Evolutionary conservation across 768 basidiomycete genomes (phyloP).

Genomic region (Tulasnella sp.): DNA sequence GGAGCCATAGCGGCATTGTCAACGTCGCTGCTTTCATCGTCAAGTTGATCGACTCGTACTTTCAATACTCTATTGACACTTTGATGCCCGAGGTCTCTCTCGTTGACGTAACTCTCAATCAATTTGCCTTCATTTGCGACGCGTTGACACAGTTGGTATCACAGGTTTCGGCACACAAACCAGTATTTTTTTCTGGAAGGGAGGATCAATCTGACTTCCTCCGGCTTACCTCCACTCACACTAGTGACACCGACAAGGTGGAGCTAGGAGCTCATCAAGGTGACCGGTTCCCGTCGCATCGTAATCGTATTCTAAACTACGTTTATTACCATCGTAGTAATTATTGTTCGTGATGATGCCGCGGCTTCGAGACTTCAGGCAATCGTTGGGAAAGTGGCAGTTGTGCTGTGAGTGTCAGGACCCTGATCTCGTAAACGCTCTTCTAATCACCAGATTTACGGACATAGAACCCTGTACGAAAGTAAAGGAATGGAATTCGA

Average conservation of each 20-base stretch:
- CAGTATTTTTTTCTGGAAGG: not conserved
- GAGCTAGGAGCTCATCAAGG: constrained; percentile 15
- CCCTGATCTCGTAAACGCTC: not conserved
- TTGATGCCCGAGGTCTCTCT: constrained; percentile 50
- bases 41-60: constrained; percentile 51
- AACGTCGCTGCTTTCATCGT: constrained; percentile 59
- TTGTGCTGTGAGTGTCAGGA: constrained; percentile 29
- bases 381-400: constrained; percentile 50
- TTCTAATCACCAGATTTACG: constrained; percentile 22
- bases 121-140: not conserved
- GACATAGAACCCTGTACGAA: constrained; percentile 43
- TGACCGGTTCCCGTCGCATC: not conserved
- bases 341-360: constrained; percentile 56
- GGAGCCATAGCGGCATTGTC: constrained; percentile 69
- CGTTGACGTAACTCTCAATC: not conserved
- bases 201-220: not conserved
- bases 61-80: constrained; percentile 56
- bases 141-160: not conserved
- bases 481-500: constrained; percentile 63
- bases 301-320: constrained; percentile 45
- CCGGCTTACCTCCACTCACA: not conserved
- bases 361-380: constrained; percentile 42
- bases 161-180: not conserved
- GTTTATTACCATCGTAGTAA: constrained; percentile 43
- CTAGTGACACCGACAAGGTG: not conserved